Evolutionary conservation across 495 filamentous ascomycete genomes (phyloP).

Genomic region (Thermochaetoides thermophila): DNA sequence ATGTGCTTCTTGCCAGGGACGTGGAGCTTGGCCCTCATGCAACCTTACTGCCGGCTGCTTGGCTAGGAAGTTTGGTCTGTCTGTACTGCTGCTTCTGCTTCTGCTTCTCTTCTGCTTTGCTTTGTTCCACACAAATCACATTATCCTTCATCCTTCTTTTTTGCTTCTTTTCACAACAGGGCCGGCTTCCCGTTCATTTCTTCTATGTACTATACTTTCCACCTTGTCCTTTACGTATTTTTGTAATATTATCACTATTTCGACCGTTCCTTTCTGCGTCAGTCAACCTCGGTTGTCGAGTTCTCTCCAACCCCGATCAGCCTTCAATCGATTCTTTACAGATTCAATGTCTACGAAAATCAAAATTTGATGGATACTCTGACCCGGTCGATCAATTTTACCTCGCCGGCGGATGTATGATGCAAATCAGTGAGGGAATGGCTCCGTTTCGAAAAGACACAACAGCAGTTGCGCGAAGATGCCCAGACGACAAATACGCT

Average conservation of each 20-base stretch:
- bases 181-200: conserved; percentile 12
- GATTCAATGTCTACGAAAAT: conserved; percentile 4
- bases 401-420: conserved; percentile 7
- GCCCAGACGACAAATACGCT: conserved; percentile 2
- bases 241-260: conserved; percentile 1
- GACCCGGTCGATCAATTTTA: conserved; percentile 8
- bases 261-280: too few species aligned
- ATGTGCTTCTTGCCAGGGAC: conserved; percentile 7
- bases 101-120: conserved; percentile 20
- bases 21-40: conserved; percentile 15
- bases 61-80: conserved; percentile 11
- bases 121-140: conserved; percentile 10
- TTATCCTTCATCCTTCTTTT: conserved; percentile 2
- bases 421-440: conserved; percentile 17
- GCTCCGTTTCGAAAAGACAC: conserved; percentile 11
- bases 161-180: conserved; percentile 14
- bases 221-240: conserved; percentile 3
- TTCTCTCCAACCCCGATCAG: not conserved
- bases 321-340: not conserved
- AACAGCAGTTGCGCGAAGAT: conserved; percentile 2
- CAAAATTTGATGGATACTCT: conserved; percentile 5
- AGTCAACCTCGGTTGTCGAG: too few species aligned
- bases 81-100: conserved; percentile 14
- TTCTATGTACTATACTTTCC: conserved; percentile 4
- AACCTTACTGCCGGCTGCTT: conserved; percentile 8